These are phyloP conservation scores for Aureobasidium subglaciale DNA, from an alignment of 2,329 filamentous ascomycete species.

Conservation along the genomic window DNA sequence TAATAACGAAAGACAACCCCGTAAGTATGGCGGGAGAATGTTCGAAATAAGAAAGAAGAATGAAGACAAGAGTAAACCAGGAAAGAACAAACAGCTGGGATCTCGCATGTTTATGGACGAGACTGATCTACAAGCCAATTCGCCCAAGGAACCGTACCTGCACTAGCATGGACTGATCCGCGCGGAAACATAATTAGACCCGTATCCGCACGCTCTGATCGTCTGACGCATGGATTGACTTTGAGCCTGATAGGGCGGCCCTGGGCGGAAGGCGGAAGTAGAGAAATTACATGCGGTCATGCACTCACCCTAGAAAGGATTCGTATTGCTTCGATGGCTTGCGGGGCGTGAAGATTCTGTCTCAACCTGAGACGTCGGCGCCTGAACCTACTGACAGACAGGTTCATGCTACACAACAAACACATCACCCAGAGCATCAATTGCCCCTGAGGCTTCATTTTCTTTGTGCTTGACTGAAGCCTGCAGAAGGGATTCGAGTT, in stretches of 20 bases:
- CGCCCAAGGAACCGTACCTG: conserved; percentile 6
- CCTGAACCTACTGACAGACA: neutral
- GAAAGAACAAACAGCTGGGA: neutral
- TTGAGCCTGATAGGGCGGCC: neutral
- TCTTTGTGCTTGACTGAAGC: no score
- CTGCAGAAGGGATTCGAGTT: no score
- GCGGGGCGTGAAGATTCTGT: neutral
- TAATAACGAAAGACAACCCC: neutral
- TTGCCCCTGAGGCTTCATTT: no score
- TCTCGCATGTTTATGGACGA: conserved; percentile 3
- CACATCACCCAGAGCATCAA: no score
- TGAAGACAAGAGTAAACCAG: neutral
- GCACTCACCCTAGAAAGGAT: neutral
- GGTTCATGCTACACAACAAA: neutral
- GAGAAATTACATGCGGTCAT: neutral
- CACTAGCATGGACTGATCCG: conserved; percentile 9
- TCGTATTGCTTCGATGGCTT: neutral
- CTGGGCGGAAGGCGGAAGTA: conserved; percentile 1
- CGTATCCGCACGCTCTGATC: conserved; percentile 5
- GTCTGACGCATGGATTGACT: conserved; percentile 13
- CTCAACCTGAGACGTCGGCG: conserved; percentile 6
- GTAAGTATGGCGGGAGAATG: neutral
- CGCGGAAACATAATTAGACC: conserved; percentile 7
- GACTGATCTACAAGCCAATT: conserved; percentile 6
- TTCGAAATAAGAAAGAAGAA: conserved; percentile 1